Base-by-base conservation (phyloP, 2,329 filamentous ascomycete species). In the Aspergillus floridensis region DNA sequence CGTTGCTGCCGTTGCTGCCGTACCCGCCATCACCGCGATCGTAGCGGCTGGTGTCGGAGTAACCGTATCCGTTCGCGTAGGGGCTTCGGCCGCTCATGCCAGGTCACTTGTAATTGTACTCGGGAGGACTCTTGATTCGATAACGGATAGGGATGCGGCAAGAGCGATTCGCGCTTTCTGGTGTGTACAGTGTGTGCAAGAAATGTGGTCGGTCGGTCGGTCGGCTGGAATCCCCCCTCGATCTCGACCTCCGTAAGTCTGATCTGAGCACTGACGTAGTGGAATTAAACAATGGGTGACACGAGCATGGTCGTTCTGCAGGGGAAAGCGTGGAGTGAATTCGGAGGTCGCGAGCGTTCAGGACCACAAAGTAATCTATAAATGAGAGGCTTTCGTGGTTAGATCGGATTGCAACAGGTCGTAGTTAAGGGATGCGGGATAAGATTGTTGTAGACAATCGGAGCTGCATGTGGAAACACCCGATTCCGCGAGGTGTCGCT, bases 1-100 rank as follows among this genome's bases (percentile, higher is more conserved):
- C 66, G 48, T 62, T 67, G 59, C 66, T 66, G 56, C 68, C 67
- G 59, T 75, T 74, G 62, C 63, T 63, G 32, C 63, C 64, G 26
- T 29, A 29, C 26, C 26, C 26, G 32, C 70, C 71, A 57, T 77
- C 71, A 21, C 70, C 63, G 47, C 65, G 66, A 48, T 76, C 75
- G 63, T 74, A 72, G 55, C 73, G 71, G 64, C 67, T 68, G 59
- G 68, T 51, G 58, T 74, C 70, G 68, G 72, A 66, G 63, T 74
- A 71, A 55, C 72, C 74, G 66, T 75, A 71, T 63, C 76, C 74
- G 66, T 75, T 75, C 55, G 70, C 66, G 64, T 74, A 74, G 41
- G 70, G 69, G 58, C 59, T 69, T 70, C 72, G 67, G 57, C 69
- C 70, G 61, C 68, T 76, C 74, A 77, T 77, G 62, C 64, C 70